Conservation (phyloP, 2,329 filamentous ascomycete species). For the Cylindrodendrum hubeiense region DNA sequence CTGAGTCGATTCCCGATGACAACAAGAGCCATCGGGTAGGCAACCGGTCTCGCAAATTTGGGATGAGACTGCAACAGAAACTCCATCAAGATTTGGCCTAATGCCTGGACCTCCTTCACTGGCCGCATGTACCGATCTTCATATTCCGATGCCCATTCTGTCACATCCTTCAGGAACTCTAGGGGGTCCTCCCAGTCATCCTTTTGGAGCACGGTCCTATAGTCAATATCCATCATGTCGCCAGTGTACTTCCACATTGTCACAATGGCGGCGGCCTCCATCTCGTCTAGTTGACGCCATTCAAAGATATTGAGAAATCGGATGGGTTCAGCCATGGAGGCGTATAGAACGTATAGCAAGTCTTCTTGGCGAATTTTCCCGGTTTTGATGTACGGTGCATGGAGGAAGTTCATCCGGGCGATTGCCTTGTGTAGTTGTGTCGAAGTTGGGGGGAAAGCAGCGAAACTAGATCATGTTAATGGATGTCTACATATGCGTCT, state of each 20-base stretch:
- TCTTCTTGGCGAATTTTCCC: constrained; percentile 54
- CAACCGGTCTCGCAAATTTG: constrained; percentile 57
- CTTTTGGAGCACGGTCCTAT: constrained; percentile 53
- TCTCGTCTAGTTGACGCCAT: constrained; percentile 75
- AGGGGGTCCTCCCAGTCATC: constrained; percentile 62
- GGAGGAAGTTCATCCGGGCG: constrained; percentile 56
- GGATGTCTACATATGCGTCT: not conserved
- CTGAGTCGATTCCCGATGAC: constrained; percentile 75
- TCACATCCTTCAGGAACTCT: constrained; percentile 64
- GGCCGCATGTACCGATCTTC: constrained; percentile 71
- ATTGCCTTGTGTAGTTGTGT: constrained; percentile 50
- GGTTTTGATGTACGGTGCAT: constrained; percentile 51
- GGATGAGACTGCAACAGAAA: constrained; percentile 71
- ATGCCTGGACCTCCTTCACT: constrained; percentile 59
- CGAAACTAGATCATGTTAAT: constrained; percentile 42
- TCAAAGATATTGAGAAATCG: constrained; percentile 75
- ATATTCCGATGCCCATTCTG: constrained; percentile 65
- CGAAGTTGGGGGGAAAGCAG: constrained; percentile 45
- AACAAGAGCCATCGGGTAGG: constrained; percentile 64
- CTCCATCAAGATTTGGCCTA: constrained; percentile 70
- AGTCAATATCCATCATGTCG: constrained; percentile 75
- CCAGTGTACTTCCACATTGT: constrained; percentile 80
- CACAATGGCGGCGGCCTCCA: constrained; percentile 76
- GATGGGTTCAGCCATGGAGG: constrained; percentile 76
- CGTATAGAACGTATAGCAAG: constrained; percentile 56